Evolutionary conservation across 805 yeast species (phyloP).

Genomic region (Candida vartiovaarae): DNA sequence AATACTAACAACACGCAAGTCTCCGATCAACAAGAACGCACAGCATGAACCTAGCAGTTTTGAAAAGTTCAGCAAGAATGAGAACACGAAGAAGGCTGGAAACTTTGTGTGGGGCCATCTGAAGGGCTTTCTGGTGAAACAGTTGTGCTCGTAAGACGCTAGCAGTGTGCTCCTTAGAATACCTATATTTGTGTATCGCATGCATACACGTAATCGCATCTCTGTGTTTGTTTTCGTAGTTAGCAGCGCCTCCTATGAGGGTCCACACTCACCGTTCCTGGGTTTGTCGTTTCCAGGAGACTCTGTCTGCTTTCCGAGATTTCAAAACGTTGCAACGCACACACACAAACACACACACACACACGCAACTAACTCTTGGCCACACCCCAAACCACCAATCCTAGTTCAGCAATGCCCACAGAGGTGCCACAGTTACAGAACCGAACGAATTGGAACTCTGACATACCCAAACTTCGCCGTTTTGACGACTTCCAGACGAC

Average conservation of each 20-base stretch:
- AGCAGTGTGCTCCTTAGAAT: too few relatives aligned
- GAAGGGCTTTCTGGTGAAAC: constrained; percentile 2
- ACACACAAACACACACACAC: background rate
- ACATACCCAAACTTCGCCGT: constrained; percentile 26
- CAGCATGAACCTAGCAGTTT: constrained; percentile 8
- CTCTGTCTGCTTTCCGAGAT: too few relatives aligned
- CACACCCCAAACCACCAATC: background rate
- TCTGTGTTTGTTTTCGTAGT: too few relatives aligned
- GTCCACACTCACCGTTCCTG: too few relatives aligned
- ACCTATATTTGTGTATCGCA: too few relatives aligned
- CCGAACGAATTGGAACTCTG: constrained; percentile 7
- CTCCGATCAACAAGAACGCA: constrained; percentile 14
- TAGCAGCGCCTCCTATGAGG: too few relatives aligned
- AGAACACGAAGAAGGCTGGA: constrained; percentile 22
- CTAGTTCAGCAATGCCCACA: background rate
- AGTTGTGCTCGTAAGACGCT: background rate
- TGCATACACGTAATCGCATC: too few relatives aligned
- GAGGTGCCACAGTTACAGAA: constrained; percentile 3
- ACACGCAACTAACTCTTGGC: background rate
- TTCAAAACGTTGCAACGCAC: background rate
- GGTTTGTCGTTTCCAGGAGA: too few relatives aligned
- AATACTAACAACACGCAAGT: background rate
- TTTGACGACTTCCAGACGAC: constrained; percentile 60
- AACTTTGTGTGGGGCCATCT: constrained; percentile 12
- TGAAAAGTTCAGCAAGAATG: constrained; percentile 17